phyloP scores from a whole-genome alignment of 169 alveolate genomes.

The Plasmodium sp. region DNA sequence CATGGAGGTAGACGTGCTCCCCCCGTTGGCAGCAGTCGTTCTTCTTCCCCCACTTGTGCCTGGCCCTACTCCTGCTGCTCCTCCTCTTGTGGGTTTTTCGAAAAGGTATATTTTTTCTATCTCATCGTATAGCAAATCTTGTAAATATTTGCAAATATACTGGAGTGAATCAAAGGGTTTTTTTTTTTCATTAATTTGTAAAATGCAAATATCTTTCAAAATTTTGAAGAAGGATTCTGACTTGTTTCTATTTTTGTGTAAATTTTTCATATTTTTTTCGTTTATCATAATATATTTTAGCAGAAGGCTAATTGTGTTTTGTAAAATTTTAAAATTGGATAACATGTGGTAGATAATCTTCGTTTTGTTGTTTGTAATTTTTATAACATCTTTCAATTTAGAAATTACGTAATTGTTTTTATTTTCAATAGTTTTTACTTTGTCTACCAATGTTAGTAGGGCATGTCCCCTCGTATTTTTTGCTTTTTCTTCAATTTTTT shows the following conservation, averaged over 20 bases:
- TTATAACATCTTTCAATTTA: conserved; percentile 47
- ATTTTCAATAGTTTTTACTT: conserved; percentile 57
- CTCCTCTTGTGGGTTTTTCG: conserved; percentile 8
- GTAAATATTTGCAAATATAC: conserved; percentile 18
- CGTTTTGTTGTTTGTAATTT: conserved; percentile 62
- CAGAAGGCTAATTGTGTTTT: conserved; percentile 39
- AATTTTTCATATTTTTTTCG: conserved; percentile 62
- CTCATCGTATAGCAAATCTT: conserved; percentile 61
- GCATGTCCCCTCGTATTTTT: conserved; percentile 71
- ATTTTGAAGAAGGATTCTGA: conserved; percentile 16
- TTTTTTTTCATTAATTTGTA: conserved; percentile 31
- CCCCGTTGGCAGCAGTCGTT: not conserved
- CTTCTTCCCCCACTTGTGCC: not conserved
- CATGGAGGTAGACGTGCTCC: not conserved
- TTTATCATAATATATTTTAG: conserved; percentile 64
- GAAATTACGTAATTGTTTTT: conserved; percentile 53
- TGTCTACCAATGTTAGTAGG: conserved; percentile 51
- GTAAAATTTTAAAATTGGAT: conserved; percentile 49
- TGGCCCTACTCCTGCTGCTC: not conserved
- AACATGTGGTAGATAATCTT: conserved; percentile 61
- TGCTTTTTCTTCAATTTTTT: conserved; percentile 63
- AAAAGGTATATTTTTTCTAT: conserved; percentile 42
- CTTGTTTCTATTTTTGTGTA: conserved; percentile 21
- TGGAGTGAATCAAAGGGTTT: conserved; percentile 14
- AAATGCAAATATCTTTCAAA: conserved; percentile 23